These are phyloP conservation scores for Alternaria hordeiaustralica DNA, from an alignment of 2,329 filamentous ascomycete genomes.

Conservation along the genomic window DNA sequence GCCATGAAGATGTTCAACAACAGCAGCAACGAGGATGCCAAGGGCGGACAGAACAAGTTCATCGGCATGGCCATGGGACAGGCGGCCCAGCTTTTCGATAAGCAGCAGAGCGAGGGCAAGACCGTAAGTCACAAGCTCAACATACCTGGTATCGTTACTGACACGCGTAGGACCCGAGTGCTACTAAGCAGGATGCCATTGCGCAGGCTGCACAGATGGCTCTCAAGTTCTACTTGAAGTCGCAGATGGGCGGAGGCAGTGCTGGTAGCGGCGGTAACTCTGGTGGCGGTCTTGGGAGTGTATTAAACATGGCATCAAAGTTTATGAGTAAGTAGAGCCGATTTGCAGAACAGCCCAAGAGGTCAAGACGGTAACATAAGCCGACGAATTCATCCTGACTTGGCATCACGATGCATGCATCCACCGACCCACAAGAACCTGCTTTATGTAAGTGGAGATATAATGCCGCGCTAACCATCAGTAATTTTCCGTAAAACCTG, in stretches of 20 bases:
- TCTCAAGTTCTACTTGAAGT: constrained; percentile 90
- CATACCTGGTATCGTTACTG: constrained; percentile 50
- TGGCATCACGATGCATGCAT: neutral
- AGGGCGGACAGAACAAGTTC: constrained; percentile 74
- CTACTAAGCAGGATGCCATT: constrained; percentile 81
- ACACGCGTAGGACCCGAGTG: constrained; percentile 52
- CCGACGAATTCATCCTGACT: neutral
- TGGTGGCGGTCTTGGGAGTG: constrained; percentile 55
- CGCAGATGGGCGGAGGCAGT: constrained; percentile 58
- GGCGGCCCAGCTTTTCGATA: constrained; percentile 77
- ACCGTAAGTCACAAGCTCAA: constrained; percentile 50
- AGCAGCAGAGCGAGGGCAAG: constrained; percentile 64
- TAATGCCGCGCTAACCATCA: neutral
- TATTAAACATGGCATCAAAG: constrained; percentile 67
- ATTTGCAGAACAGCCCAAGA: neutral
- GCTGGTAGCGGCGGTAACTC: constrained; percentile 51
- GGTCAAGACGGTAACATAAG: neutral
- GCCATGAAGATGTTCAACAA: constrained; percentile 79
- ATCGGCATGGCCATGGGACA: constrained; percentile 87
- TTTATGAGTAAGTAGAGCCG: constrained; percentile 56
- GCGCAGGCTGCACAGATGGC: constrained; percentile 84
- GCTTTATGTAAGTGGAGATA: neutral
- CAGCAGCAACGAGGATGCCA: constrained; percentile 51
- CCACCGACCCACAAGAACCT: neutral
- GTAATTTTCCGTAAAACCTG: neutral